phyloP scores from a whole-genome alignment of 257 asterid genomes.

The Coffea canephora region DNA sequence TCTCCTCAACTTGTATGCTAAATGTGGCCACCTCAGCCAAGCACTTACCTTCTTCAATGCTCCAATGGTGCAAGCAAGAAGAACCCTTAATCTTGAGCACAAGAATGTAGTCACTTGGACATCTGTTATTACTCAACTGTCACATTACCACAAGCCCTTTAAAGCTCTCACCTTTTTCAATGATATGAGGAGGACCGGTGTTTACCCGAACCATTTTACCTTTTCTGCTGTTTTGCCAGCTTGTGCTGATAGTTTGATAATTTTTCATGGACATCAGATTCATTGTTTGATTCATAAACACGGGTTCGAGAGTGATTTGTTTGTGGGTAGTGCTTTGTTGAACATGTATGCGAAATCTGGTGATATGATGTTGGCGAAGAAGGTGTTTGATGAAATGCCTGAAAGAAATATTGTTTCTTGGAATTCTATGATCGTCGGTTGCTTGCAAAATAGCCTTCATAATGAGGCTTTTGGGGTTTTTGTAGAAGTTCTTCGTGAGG shows the following conservation, averaged over 20 bases:
- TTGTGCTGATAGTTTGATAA: constrained; percentile 28
- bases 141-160: constrained; percentile 27
- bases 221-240: constrained; percentile 51
- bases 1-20: constrained; percentile 47
- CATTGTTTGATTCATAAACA: constrained; percentile 38
- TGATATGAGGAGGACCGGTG: constrained; percentile 41
- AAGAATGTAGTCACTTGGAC: constrained; percentile 49
- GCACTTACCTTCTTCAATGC: constrained; percentile 36
- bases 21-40: constrained; percentile 30
- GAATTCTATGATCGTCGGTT: constrained; percentile 49
- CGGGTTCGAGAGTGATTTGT: constrained; percentile 45
- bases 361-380: constrained; percentile 27
- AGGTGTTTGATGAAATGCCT: constrained; percentile 53
- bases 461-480: constrained; percentile 31
- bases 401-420: constrained; percentile 48
- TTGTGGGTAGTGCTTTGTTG: constrained; percentile 46
- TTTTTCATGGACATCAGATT: constrained; percentile 38
- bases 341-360: constrained; percentile 44
- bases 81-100: constrained; percentile 19
- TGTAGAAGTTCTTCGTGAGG: constrained; percentile 25
- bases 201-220: constrained; percentile 44
- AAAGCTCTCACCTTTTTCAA: constrained; percentile 37
- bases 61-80: constrained; percentile 14
- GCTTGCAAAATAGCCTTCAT: constrained; percentile 27
- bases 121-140: constrained; percentile 43